Base-by-base conservation (phyloP, 2,329 filamentous ascomycete species). In the Shiraia sp. region DNA sequence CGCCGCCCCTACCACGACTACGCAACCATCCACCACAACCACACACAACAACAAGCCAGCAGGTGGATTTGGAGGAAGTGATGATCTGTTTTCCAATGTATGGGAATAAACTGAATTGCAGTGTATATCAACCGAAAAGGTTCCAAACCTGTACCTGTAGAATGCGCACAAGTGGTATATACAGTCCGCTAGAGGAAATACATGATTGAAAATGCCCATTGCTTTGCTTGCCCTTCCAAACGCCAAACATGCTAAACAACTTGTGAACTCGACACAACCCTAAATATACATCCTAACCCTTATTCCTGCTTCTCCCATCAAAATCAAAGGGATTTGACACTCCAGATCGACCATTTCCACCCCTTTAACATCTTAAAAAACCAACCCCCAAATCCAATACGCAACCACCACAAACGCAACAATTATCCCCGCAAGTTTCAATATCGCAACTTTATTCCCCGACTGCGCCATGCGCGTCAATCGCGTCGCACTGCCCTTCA, bases 71-170 rank as follows among this genome's bases (percentile, higher is more conserved):
- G 84, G 82, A 40, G 75, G 72, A 23, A 70, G 72, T 36, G 92
- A 96, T 53, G 92, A 97, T 73, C 69, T 97, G 60, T 97, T 97
- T 71, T 90, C 87, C 23, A 97, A 97, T 70, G 92, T 97, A 35
- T 97, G 92, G 92, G 81, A 90, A 73, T 96, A 74, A 28, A 13
- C 6, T 12, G 14, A 29, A 5, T 32, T 10, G 14, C 10, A 5
- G 19, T 22, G 19, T 8, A 22, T 8, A 5, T 22, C 19, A 22
- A 8, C 19, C 8, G 8, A 8, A 22, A 22, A 22, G 15, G 7
- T 34, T 42, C 42, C 37, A 49, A 46, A 45, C 42, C 46, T 44
- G 29, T 17, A 29, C 40, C 29, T 22, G 31, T 36, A 40, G 40
- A 48, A 30, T 40, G 36, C 16, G 19, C 25, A 40, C 30, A 34